phyloP scores from a whole-genome alignment of 805 yeast species.

The Candida sphagnicola region DNA sequence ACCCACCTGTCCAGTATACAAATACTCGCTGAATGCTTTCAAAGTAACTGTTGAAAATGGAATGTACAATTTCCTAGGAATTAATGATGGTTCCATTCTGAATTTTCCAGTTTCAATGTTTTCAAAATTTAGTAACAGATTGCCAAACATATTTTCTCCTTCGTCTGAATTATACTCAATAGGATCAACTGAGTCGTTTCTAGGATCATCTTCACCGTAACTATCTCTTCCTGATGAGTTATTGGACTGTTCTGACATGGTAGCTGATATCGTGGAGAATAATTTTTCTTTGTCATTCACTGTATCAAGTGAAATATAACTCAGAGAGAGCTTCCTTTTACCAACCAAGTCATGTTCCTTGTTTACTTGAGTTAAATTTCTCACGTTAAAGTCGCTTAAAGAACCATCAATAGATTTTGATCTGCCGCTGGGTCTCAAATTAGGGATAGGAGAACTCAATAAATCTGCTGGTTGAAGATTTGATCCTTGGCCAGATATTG shows the following conservation, averaged over 20 bases:
- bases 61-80: conserved; percentile 65
- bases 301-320: background rate
- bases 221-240: conserved; percentile 4
- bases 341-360: background rate
- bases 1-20: conserved; percentile 78
- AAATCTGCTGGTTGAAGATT: conserved; percentile 10
- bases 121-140: conserved; percentile 30
- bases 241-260: conserved; percentile 3
- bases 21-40: conserved; percentile 64
- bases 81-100: conserved; percentile 54
- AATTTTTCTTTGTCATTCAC: background rate
- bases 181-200: conserved; percentile 2
- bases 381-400: conserved; percentile 1
- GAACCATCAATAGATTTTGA: conserved; percentile 4
- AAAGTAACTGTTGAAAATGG: conserved; percentile 64
- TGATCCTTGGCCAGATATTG: conserved; percentile 34
- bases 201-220: conserved; percentile 3
- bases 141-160: conserved; percentile 10
- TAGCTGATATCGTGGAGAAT: conserved; percentile 6
- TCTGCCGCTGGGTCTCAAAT: conserved; percentile 13
- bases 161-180: conserved; percentile 1
- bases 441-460: conserved; percentile 15
- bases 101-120: conserved; percentile 25
- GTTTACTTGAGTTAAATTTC: background rate
- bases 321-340: conserved; percentile 1